phyloP scores from a whole-genome alignment of 805 yeast genomes.

The Zygosaccharomyces bisporus region DNA sequence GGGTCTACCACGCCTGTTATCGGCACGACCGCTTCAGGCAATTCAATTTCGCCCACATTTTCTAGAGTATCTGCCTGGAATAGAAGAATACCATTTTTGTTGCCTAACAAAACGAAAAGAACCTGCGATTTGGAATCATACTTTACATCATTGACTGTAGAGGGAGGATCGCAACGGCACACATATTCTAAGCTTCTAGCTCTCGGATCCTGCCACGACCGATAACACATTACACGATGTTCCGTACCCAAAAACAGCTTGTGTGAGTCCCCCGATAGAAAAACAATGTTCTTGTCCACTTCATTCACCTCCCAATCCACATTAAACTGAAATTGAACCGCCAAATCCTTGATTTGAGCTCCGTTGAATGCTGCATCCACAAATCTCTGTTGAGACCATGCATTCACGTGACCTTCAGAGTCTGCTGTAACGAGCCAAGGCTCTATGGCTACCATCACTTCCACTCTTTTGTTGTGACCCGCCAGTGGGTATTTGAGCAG shows the following conservation, averaged over 20 bases:
- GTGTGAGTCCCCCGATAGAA: conserved; percentile 16
- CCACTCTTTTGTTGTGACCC: conserved; percentile 26
- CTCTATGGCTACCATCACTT: conserved; percentile 24
- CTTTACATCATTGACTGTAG: conserved; percentile 32
- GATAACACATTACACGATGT: conserved; percentile 17
- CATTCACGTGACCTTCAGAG: conserved; percentile 27
- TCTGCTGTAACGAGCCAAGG: conserved; percentile 20
- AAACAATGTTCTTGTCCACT: conserved; percentile 17
- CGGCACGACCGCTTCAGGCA: conserved; percentile 22
- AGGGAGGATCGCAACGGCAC: conserved; percentile 18
- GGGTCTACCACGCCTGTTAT: conserved; percentile 32
- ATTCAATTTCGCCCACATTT: conserved; percentile 17
- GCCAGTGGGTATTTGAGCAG: conserved; percentile 28
- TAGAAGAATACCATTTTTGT: conserved; percentile 22
- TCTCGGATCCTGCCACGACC: conserved; percentile 17
- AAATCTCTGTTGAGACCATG: conserved; percentile 27
- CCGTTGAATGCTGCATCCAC: conserved; percentile 33
- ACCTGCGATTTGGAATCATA: conserved; percentile 17
- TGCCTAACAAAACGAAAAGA: conserved; percentile 25
- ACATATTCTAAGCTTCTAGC: conserved; percentile 11
- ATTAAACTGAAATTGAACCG: conserved; percentile 6
- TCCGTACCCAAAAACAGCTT: conserved; percentile 26
- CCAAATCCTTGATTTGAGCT: conserved; percentile 18
- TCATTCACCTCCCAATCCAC: conserved; percentile 9
- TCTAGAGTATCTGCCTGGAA: conserved; percentile 16